phyloP scores from a whole-genome alignment of 768 basidiomycete genomes.

The Lentinula raphanica region DNA sequence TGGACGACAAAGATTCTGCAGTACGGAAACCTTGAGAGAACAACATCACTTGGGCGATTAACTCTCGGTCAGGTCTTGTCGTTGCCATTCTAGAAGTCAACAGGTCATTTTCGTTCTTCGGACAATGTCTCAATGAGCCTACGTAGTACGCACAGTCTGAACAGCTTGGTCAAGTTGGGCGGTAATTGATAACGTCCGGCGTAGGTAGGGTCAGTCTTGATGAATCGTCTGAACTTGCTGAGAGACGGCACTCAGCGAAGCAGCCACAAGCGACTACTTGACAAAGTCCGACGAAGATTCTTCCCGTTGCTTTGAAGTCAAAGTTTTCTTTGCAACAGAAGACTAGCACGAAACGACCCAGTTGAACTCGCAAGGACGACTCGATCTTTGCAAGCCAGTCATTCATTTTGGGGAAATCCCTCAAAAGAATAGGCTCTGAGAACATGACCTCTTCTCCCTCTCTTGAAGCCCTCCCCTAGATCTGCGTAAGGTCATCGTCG shows the following conservation, averaged over 20 bases:
- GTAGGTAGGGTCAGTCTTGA: conserved; percentile 98
- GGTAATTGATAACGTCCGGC: conserved; percentile 92
- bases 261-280: conserved; percentile 99
- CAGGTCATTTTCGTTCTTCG: too few species aligned
- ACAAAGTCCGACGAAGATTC: conserved; percentile 97
- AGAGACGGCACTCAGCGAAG: conserved; percentile 94
- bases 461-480: conserved; percentile 90
- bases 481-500: conserved; percentile 83
- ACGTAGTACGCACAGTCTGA: conserved; percentile 89
- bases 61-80: conserved; percentile 96
- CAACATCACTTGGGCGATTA: conserved; percentile 98
- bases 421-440: conserved; percentile 75
- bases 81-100: conserved; percentile 89
- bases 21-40: conserved; percentile 99
- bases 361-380: conserved; percentile 86
- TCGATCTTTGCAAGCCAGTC: conserved; percentile 96
- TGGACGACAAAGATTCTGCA: conserved; percentile 94
- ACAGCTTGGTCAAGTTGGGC: conserved; percentile 86
- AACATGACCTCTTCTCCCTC: conserved; percentile 94
- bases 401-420: conserved; percentile 96
- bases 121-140: neutral
- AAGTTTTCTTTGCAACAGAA: conserved; percentile 99
- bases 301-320: conserved; percentile 99
- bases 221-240: conserved; percentile 99
- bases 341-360: conserved; percentile 98